Base-by-base conservation (phyloP, 768 basidiomycete genomes). In the Russula griseocarnosa region DNA sequence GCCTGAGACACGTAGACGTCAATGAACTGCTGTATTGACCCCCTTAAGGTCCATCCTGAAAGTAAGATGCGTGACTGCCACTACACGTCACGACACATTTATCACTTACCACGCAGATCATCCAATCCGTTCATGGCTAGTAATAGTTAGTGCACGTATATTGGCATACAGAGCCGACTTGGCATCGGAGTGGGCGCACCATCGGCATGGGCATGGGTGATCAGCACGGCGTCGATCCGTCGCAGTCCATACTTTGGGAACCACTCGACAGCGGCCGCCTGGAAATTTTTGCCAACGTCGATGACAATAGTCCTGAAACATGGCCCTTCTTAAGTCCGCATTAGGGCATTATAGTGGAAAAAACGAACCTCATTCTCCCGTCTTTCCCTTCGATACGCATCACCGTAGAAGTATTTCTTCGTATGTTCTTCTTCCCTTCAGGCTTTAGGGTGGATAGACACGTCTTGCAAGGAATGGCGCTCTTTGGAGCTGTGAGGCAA, bases 191-290 rank as follows among this genome's bases (percentile, higher is more conserved):
- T 3, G 60, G 26, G 69, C 76, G 57, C 56, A 82, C 83, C 90
- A 74, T 92, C 91, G 42, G 91, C 89, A 75, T 95, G 94, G 9
- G 90, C 86, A 74, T 95, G 93, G 0, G 92, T 94, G 47, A 96
- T 83, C 18, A 97, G 76, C 11, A 96, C 79, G 47, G 83, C 86
- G 69, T 90, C 86, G 59, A 89, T 86, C 65, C 79, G 76, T 69
- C 92, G 79, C 49, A 96, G 75, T 3, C 84, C 85, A 72, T 88
- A 86, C 72, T 85, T 85, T 1, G 91, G 90, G 70, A 86, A 85
- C 79, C 79, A 81, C 69, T 83, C 79, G 38, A 78, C 63, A 6
- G 81, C 79, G 30, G 81, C 76, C 13, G 77, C 77, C 70, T 85
- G 84, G 73, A 93, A 94, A 62, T 86, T 92, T 77, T 94, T 94